Evolutionary conservation across 768 basidiomycete genomes (phyloP).

Genomic region (Phanerochaete sordida): DNA sequence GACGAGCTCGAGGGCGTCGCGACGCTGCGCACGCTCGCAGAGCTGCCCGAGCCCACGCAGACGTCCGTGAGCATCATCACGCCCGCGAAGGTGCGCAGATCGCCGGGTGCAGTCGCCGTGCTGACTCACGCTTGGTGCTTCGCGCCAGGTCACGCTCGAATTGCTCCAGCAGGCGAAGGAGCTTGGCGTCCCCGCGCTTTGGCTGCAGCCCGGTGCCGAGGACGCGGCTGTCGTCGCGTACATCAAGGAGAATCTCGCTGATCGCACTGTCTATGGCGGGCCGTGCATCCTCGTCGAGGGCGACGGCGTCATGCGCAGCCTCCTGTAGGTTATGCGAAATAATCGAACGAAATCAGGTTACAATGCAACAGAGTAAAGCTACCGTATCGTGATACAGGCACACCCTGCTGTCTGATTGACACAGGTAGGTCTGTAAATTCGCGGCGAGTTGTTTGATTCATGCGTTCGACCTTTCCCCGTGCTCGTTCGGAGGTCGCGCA

Average conservation of each 20-base stretch:
- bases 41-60: slow-evolving; percentile 54
- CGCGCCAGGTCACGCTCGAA: slow-evolving; percentile 66
- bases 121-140: no score
- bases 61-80: slow-evolving; percentile 83
- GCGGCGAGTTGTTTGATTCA: no score
- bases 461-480: no score
- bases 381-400: no score
- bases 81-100: slow-evolving; percentile 52
- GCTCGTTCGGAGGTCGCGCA: no score
- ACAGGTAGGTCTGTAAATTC: no score
- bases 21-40: slow-evolving; percentile 51
- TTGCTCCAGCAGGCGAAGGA: slow-evolving; percentile 65
- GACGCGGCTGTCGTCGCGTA: slow-evolving; percentile 63
- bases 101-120: no score
- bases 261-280: slow-evolving; percentile 73
- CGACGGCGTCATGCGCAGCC: slow-evolving; percentile 42
- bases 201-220: slow-evolving; percentile 92
- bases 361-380: no score
- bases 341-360: not conserved
- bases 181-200: slow-evolving; percentile 64
- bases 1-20: slow-evolving; percentile 61
- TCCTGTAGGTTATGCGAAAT: not conserved
- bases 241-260: slow-evolving; percentile 58
- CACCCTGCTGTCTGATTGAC: no score
- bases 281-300: slow-evolving; percentile 83